Percentiles rank a stretch among this genome's conserved stretches.
These are phyloP conservation scores for Hypholoma sublateritium DNA, from an alignment of 768 basidiomycete species.

Conservation along the genomic window DNA sequence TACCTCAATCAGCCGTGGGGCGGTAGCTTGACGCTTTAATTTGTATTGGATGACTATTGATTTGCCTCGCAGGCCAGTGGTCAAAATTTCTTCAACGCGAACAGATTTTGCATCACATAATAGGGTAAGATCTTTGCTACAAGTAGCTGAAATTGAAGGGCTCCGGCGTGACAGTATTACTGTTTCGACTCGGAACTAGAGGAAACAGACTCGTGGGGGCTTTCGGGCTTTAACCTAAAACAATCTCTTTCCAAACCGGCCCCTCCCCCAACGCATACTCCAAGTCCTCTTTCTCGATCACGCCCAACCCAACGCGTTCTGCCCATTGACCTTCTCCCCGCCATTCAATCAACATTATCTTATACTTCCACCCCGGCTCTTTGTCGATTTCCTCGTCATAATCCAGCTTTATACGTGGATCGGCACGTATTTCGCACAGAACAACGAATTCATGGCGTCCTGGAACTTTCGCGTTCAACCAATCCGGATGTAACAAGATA, in stretches of 20 bases:
- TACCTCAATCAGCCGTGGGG: no score
- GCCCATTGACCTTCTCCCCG: constrained; percentile 1
- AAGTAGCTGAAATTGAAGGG: no score
- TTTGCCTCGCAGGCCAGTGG: no score
- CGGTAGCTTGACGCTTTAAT: no score
- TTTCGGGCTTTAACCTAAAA: constrained; percentile 28
- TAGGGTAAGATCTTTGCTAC: no score
- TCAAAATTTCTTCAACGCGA: no score
- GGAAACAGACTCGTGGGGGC: no score
- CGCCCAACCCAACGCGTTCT: not conserved
- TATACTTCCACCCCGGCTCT: not conserved
- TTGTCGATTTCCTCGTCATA: not conserved
- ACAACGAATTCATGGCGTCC: constrained; percentile 9
- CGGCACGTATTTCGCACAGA: constrained; percentile 5
- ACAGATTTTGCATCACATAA: no score
- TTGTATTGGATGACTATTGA: no score
- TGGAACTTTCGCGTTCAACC: not conserved
- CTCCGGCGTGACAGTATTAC: no score
- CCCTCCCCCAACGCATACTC: not conserved
- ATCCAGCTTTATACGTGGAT: not conserved
- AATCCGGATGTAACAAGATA: not conserved
- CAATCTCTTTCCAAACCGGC: constrained; percentile 7
- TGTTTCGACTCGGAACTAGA: no score
- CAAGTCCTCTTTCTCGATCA: not conserved
- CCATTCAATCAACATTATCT: constrained; percentile 2